Evolutionary conservation across 176 grass and related monocot genomes (phyloP).

Genomic region (Zoysia pacifica): DNA sequence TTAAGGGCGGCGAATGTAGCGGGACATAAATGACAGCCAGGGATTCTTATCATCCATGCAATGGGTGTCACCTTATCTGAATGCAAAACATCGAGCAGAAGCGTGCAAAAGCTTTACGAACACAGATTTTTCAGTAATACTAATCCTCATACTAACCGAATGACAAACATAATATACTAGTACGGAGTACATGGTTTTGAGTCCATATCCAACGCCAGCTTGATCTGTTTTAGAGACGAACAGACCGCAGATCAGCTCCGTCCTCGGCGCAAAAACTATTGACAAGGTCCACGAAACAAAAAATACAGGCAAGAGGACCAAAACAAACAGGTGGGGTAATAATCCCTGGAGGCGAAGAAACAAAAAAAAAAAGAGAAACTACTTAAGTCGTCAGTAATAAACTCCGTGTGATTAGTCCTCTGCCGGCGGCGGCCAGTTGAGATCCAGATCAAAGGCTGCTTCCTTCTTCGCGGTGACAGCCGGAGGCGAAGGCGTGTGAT

Average conservation of each 20-base stretch:
- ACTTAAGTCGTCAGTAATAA: background rate
- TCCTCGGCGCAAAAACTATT: conserved; percentile 49
- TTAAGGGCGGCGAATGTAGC: background rate
- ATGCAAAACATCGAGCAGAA: background rate
- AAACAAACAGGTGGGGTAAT: background rate
- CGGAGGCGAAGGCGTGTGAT: conserved; percentile 44
- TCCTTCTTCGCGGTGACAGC: conserved; percentile 36
- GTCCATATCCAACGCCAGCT: conserved; percentile 40
- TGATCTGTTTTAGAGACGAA: conserved; percentile 39
- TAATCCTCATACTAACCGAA: background rate
- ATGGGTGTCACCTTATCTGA: background rate
- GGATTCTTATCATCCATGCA: background rate
- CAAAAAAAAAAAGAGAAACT: conserved; percentile 33
- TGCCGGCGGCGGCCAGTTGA: conserved; percentile 76
- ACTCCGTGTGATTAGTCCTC: conserved; percentile 47
- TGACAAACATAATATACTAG: conserved; percentile 27
- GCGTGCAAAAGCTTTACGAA: background rate
- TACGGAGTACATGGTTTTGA: conserved; percentile 4
- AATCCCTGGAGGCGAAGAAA: background rate
- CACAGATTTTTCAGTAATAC: background rate
- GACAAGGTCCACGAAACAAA: conserved; percentile 35
- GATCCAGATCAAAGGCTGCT: conserved; percentile 68
- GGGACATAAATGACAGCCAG: conserved; percentile 15
- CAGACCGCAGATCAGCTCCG: conserved; percentile 49
- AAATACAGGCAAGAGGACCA: conserved; percentile 24